These are phyloP conservation scores for Penicillium canescens DNA, from an alignment of 495 filamentous ascomycete species.

Conservation along the genomic window DNA sequence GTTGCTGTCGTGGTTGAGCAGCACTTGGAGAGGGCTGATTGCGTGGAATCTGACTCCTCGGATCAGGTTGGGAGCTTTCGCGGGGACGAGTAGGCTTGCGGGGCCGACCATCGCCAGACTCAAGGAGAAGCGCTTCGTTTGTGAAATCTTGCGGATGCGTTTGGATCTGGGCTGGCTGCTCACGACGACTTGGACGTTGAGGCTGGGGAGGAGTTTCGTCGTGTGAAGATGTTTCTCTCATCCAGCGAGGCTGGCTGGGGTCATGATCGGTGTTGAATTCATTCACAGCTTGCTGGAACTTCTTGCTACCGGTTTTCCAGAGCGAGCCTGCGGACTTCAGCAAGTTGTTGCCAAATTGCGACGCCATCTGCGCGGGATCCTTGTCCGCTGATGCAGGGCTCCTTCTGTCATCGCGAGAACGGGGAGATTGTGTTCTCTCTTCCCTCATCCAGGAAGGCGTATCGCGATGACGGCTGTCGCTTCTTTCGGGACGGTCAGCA, in stretches of 20 bases:
- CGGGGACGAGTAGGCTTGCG: constrained; percentile 39
- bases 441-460: constrained; percentile 41
- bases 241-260: constrained; percentile 89
- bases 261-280: constrained; percentile 86
- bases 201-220: constrained; percentile 25
- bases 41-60: constrained; percentile 30
- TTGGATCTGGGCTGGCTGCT: constrained; percentile 22
- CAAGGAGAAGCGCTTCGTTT: constrained; percentile 91
- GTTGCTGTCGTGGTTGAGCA: constrained; percentile 29
- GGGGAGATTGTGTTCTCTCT: constrained; percentile 30
- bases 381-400: constrained; percentile 64
- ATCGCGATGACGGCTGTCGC: constrained; percentile 38
- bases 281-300: constrained; percentile 89
- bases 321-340: constrained; percentile 92
- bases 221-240: constrained; percentile 65
- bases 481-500: constrained; percentile 35
- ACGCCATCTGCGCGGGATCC: constrained; percentile 78
- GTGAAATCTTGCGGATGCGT: constrained; percentile 54
- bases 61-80: constrained; percentile 21
- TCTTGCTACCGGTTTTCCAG: constrained; percentile 93
- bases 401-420: constrained; percentile 49
- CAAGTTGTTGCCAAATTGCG: constrained; percentile 77
- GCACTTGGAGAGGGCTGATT: constrained; percentile 45
- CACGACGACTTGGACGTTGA: constrained; percentile 16
- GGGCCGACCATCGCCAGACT: constrained; percentile 52